These are phyloP conservation scores for Exophiala viscosa DNA, from an alignment of 2,329 filamentous ascomycete genomes.

Conservation along the genomic window DNA sequence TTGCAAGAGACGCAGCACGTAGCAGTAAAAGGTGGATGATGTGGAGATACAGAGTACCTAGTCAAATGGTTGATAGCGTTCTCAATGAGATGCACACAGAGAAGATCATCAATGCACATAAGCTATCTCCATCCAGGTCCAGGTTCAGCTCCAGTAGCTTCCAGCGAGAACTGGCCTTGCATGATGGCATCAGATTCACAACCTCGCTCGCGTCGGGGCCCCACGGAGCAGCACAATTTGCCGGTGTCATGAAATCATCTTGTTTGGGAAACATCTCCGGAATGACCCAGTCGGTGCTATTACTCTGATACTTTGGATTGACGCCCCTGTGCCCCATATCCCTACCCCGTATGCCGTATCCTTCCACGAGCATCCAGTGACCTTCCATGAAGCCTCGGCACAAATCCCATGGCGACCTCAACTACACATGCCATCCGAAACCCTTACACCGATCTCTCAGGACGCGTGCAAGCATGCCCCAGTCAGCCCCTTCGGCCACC, in stretches of 20 bases:
- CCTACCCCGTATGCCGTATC: neutral
- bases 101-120: neutral
- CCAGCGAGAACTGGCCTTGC: neutral
- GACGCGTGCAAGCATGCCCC: neutral
- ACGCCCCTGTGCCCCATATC: neutral
- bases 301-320: neutral
- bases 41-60: neutral
- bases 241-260: neutral
- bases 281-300: neutral
- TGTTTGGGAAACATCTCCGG: neutral
- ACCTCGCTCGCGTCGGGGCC: too few species aligned
- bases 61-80: neutral
- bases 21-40: neutral
- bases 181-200: too few species aligned
- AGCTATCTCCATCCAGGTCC: neutral
- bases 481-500: neutral
- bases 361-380: neutral
- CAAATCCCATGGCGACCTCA: too few species aligned
- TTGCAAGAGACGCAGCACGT: too few species aligned
- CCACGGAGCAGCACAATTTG: too few species aligned
- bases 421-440: constrained; percentile 13
- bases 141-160: neutral
- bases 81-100: neutral
- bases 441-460: constrained; percentile 14
- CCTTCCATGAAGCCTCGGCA: neutral